Evolutionary conservation across 768 basidiomycete species (phyloP), one percentile per base, ranked within the genome.

Genomic region (Termitomyces sp.): DNA sequence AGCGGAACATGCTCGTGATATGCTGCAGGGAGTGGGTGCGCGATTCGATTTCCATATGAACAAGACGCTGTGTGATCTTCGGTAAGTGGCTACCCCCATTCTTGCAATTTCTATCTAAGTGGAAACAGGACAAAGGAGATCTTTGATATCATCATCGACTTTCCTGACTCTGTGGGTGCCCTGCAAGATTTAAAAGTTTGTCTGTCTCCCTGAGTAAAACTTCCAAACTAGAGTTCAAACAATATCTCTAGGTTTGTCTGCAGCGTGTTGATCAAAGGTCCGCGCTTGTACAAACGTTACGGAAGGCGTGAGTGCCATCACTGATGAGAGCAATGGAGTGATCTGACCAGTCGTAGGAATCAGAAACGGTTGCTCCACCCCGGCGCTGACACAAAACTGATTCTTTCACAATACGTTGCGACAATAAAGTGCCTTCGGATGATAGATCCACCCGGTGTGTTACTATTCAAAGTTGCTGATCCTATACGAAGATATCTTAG

Each of bases 141-240:
- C 19, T 98, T 97, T 66, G 93, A 96, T 62, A 97, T 98, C 55
- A 96, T 98, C 56, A 86, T 98, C 54, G 92, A 96, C 64, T 95
- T 84, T 63, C 94, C 96, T 0, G 90, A 94, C 58, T 96, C 95
- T 0, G 78, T 75, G 61, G 84, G 87, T 3, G 94, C 94, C 0
- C 72, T 98, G 19, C 80, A 88, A 55, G 97, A 99, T 71, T 76
- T 98, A 19, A 89, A 83, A 73, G 94, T 91, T 58, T 11, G 59
- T 53, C 1, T 38, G 15, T 15, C n/a, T 38, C 30, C 12, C 21
- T 40, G 42, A 28, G 9, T 23, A 21, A 54, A 33, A 47, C 4
- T 15, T 40, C 10, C 21, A 5, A 12, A 46, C 28, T 28, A 43
- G 41, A 21, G 17, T 26, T 40, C 33, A 46, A 19, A 23, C 14